Percentiles rank a stretch among this genome's conserved stretches.
These are phyloP conservation scores for Eucalyptus cladocalyx DNA, from an alignment of 345 rosid species.

Conservation along the genomic window DNA sequence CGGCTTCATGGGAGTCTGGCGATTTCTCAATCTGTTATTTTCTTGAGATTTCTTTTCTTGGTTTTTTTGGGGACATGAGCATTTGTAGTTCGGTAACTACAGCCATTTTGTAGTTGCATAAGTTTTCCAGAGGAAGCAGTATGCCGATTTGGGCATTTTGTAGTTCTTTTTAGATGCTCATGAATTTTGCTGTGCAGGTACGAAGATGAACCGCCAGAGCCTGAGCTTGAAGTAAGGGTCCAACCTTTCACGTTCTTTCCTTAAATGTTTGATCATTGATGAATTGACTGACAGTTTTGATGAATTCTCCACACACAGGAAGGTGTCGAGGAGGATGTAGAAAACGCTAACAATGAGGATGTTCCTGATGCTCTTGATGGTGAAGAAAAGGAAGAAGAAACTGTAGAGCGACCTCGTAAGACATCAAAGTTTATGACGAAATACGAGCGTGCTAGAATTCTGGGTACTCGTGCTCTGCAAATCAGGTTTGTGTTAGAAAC, in stretches of 20 bases:
- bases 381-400: constrained; percentile 41
- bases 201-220: constrained; percentile 85
- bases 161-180: neutral
- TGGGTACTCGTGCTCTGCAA: constrained; percentile 77
- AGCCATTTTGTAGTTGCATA: neutral
- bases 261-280: neutral
- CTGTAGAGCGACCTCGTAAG: constrained; percentile 38
- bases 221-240: constrained; percentile 56
- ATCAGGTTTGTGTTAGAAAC: constrained; percentile 33
- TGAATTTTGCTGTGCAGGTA: constrained; percentile 26
- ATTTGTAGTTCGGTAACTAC: neutral
- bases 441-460: constrained; percentile 83
- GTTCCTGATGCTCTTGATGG: constrained; percentile 47
- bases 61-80: neutral
- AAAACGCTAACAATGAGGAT: constrained; percentile 38
- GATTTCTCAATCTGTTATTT: neutral
- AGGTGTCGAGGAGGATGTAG: constrained; percentile 62
- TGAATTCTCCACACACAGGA: constrained; percentile 31
- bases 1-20: neutral
- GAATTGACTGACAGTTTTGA: neutral
- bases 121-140: neutral
- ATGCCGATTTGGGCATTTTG: neutral
- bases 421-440: constrained; percentile 79
- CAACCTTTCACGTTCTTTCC: neutral
- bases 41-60: neutral